phyloP scores from a whole-genome alignment of 768 basidiomycete genomes.

The Amanita rimosa region DNA sequence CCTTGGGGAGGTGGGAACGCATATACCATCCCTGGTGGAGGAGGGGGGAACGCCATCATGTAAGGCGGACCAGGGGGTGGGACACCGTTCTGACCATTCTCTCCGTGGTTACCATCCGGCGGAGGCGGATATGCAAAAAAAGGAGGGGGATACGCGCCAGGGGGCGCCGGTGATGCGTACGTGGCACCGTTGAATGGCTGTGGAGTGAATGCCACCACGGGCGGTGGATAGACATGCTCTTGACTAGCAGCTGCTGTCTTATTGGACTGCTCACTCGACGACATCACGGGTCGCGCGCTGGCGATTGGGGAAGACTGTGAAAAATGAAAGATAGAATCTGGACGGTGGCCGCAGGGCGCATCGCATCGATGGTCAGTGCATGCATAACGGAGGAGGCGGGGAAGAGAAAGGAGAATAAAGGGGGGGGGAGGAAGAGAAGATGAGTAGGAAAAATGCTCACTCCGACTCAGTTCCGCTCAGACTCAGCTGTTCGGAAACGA shows the following conservation, averaged over 20 bases:
- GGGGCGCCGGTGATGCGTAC: constrained; percentile 22
- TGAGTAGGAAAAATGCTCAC: constrained; percentile 28
- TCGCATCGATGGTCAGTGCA: constrained; percentile 6
- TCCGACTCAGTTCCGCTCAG: constrained; percentile 24
- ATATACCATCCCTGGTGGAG: constrained; percentile 33
- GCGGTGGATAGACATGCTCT: constrained; percentile 22
- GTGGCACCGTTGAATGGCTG: constrained; percentile 20
- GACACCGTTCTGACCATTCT: constrained; percentile 21
- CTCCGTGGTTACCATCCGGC: constrained; percentile 23
- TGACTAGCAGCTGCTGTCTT: constrained; percentile 18
- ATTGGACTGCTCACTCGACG: constrained; percentile 25
- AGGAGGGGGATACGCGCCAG: constrained; percentile 26
- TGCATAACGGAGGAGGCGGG: constrained; percentile 6
- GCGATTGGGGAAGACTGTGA: not conserved
- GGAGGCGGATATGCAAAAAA: constrained; percentile 32
- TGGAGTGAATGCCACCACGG: constrained; percentile 20
- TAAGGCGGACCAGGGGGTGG: constrained; percentile 21
- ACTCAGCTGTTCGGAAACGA: constrained; percentile 15
- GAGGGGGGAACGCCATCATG: constrained; percentile 28
- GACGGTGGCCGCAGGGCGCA: not conserved
- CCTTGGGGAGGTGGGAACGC: constrained; percentile 29
- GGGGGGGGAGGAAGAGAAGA: not conserved
- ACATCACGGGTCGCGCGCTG: not conserved
- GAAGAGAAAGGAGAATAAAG: constrained; percentile 4
- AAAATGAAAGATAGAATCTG: not conserved